Conservation (phyloP, 2,329 filamentous ascomycete genomes). For the Pseudogymnoascus verrucosus region DNA sequence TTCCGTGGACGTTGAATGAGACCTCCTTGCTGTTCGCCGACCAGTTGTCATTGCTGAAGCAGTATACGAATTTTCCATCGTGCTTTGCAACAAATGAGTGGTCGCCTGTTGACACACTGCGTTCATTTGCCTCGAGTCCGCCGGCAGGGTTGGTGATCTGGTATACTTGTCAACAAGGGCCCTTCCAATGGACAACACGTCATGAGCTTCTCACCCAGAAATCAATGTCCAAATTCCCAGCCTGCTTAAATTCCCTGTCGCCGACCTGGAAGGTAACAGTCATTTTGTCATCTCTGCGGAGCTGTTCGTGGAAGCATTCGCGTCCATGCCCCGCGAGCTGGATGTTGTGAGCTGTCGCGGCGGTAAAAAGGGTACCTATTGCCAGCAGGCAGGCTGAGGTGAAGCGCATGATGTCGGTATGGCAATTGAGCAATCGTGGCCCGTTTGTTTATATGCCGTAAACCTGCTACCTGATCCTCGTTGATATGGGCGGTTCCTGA, state of each 20-base stretch:
- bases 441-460: not conserved
- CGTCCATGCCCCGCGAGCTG: constrained; percentile 85
- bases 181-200: constrained; percentile 1
- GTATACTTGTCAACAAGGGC: constrained; percentile 16
- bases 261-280: constrained; percentile 97
- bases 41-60: constrained; percentile 99
- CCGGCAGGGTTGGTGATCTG: constrained; percentile 72
- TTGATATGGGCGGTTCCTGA: constrained; percentile 8
- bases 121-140: constrained; percentile 71
- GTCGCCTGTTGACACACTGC: constrained; percentile 79
- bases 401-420: constrained; percentile 25
- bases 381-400: constrained; percentile 24
- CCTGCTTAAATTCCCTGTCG: constrained; percentile 89
- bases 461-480: constrained; percentile 6
- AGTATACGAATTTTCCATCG: constrained; percentile 91
- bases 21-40: constrained; percentile 94
- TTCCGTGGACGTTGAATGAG: constrained; percentile 97
- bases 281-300: constrained; percentile 95
- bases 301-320: constrained; percentile 93
- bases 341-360: constrained; percentile 82
- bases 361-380: constrained; percentile 34
- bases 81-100: constrained; percentile 78
- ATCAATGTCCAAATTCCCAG: constrained; percentile 91
- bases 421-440: constrained; percentile 10
- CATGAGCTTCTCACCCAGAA: constrained; percentile 69